Evolutionary conservation across 768 basidiomycete species (phyloP).

Genomic region (Terana coerulea): DNA sequence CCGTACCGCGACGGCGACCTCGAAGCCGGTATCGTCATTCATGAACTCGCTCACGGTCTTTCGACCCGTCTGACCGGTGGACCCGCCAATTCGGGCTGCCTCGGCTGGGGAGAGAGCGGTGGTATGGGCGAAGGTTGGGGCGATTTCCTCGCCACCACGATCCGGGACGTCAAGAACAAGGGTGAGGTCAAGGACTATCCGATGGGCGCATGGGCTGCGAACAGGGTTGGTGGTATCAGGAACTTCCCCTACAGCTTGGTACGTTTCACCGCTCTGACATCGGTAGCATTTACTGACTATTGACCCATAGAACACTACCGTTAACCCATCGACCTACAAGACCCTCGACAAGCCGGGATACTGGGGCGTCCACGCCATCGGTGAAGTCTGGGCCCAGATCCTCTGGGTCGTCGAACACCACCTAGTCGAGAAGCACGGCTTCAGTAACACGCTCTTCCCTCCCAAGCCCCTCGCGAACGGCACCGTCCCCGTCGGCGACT

Average conservation of each 20-base stretch:
- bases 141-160: constrained; percentile 83
- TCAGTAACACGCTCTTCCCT: constrained; percentile 75
- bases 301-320: constrained; percentile 42
- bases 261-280: background rate
- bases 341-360: constrained; percentile 91
- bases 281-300: background rate
- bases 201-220: constrained; percentile 97
- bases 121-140: constrained; percentile 99
- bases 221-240: constrained; percentile 70
- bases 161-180: constrained; percentile 72
- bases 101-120: constrained; percentile 94
- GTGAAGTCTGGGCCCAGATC: constrained; percentile 94
- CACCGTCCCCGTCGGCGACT: constrained; percentile 63
- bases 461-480: constrained; percentile 65
- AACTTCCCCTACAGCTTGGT: constrained; percentile 83
- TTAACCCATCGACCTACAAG: constrained; percentile 94
- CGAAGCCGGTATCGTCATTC: constrained; percentile 96
- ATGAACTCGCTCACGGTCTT: constrained; percentile 84
- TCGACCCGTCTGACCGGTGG: constrained; percentile 95
- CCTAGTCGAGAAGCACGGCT: constrained; percentile 81
- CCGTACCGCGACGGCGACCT: constrained; percentile 95
- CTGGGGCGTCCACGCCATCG: constrained; percentile 90
- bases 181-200: constrained; percentile 49
- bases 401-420: constrained; percentile 76
- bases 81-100: constrained; percentile 86